Evolutionary conservation across 108 stramenopile species (phyloP), one percentile per base, ranked within the genome.

Genomic region (Parietichytrium sp.): DNA sequence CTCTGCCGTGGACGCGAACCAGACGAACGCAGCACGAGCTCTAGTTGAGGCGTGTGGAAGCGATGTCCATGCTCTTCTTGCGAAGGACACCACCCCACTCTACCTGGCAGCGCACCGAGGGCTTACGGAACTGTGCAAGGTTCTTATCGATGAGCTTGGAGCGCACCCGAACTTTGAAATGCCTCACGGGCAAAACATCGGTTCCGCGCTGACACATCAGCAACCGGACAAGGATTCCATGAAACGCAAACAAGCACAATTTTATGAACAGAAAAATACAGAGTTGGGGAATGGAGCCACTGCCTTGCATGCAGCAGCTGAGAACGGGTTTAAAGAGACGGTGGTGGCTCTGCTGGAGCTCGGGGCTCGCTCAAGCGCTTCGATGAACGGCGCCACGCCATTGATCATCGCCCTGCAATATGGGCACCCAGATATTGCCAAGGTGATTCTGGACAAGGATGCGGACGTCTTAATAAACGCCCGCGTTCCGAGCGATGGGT

Each of bases 21-120:
- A 72, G 20, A 72, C 61, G 20, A 42, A 72, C 23, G 61, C 61
- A 25, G 61, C 42, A 0, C 61, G 61, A 10, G 61, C 61, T 7
- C 61, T 72, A 16, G 61, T 72, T 45, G 13, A 72, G 16, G 6
- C 6, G 1, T 72, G 61, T 25, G 2, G n/a, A 25, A 42, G 23
- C 10, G 61, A 72, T 38, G 61, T 72, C 16, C 61, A 72, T 25
- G 61, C 61, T 10, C 61, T 72, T 16, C 61, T 72, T 6, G 61
- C 61, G 6, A 42, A 42, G n/a, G 61, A 72, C 42, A 72, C 61
- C 1, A 72, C 61, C 0, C 38, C 61, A 1, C 61, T 72, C 0
- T 72, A 72, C 42, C 61, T 72, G 6, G 61, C 61, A 10, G 61
- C 61, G 42, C 61, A 72, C 23, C 61, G 61, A 6, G 61, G 61